Evolutionary conservation across 106 monocot genomes (phyloP).

Genomic region (Dendrobium huoshanense): DNA sequence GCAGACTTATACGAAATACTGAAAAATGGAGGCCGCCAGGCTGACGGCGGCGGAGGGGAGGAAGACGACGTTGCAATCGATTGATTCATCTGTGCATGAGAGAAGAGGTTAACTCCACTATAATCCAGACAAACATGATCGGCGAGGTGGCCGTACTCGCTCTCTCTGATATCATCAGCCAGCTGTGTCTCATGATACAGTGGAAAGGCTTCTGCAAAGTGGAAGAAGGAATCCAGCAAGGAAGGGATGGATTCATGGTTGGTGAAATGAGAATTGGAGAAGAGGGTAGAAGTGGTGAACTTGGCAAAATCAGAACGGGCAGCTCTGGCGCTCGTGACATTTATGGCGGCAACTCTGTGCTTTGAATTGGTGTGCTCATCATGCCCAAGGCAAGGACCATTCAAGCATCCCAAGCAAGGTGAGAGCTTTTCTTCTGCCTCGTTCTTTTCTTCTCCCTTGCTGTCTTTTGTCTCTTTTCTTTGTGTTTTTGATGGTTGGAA

Average conservation of each 20-base stretch:
- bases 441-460: background rate
- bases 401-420: conserved; percentile 6
- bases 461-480: background rate
- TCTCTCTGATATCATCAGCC: conserved; percentile 42
- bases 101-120: conserved; percentile 58
- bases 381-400: background rate
- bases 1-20: conserved; percentile 48
- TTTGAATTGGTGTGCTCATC: background rate
- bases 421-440: background rate
- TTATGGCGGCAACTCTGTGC: background rate
- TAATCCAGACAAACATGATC: conserved; percentile 71
- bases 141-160: conserved; percentile 52
- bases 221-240: conserved; percentile 39
- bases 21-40: conserved; percentile 31
- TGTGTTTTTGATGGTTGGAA: background rate
- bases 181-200: conserved; percentile 31
- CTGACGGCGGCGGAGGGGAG: background rate
- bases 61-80: background rate
- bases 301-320: conserved; percentile 38
- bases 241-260: conserved; percentile 65
- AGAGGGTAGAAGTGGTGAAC: conserved; percentile 26
- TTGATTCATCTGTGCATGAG: conserved; percentile 40
- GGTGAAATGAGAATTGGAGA: conserved; percentile 61
- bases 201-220: conserved; percentile 54
- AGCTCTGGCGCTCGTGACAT: conserved; percentile 25